Conservation (phyloP, 768 basidiomycete genomes). For the Lepiota brunneoincarnata region DNA sequence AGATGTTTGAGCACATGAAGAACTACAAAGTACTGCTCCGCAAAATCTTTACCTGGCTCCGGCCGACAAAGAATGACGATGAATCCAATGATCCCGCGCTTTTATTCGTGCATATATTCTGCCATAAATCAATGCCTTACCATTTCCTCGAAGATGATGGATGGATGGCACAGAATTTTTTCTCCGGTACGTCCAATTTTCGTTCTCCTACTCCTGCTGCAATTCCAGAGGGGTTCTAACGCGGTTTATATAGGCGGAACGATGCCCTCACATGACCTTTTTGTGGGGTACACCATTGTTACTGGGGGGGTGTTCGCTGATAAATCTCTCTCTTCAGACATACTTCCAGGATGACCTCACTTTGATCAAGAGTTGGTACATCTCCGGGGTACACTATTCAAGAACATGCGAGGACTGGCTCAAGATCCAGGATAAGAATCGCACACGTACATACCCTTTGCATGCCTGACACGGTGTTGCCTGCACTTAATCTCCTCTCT, state of each 20-base stretch:
- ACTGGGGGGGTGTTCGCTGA: not conserved
- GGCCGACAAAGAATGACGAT: slow-evolving; percentile 27
- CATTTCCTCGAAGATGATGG: slow-evolving; percentile 68
- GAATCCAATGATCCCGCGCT: slow-evolving; percentile 38
- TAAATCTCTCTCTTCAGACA: slow-evolving; percentile 26
- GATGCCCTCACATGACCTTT: slow-evolving; percentile 67
- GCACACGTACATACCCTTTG: slow-evolving; percentile 26
- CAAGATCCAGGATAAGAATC: slow-evolving; percentile 50
- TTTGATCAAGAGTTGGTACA: slow-evolving; percentile 56
- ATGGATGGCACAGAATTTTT: slow-evolving; percentile 77
- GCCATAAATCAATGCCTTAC: slow-evolving; percentile 60
- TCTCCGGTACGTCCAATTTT: slow-evolving; percentile 43
- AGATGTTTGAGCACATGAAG: slow-evolving; percentile 81
- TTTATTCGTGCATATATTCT: slow-evolving; percentile 72
- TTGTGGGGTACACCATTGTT: slow-evolving; percentile 29
- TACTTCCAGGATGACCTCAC: slow-evolving; percentile 68
- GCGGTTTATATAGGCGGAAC: slow-evolving; percentile 48
- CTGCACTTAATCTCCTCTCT: not conserved
- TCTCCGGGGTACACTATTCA: slow-evolving; percentile 64
- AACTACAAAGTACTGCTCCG: slow-evolving; percentile 60
- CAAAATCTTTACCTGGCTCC: slow-evolving; percentile 66
- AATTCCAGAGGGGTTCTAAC: not conserved
- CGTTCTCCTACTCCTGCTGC: not conserved
- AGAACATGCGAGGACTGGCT: slow-evolving; percentile 68
- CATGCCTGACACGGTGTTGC: no score